Percentiles rank a stretch among this genome's conserved stretches.
These are phyloP conservation scores for Cutaneotrichosporon spelunceum DNA, from an alignment of 1,284 basidiomycete species.

Conservation along the genomic window DNA sequence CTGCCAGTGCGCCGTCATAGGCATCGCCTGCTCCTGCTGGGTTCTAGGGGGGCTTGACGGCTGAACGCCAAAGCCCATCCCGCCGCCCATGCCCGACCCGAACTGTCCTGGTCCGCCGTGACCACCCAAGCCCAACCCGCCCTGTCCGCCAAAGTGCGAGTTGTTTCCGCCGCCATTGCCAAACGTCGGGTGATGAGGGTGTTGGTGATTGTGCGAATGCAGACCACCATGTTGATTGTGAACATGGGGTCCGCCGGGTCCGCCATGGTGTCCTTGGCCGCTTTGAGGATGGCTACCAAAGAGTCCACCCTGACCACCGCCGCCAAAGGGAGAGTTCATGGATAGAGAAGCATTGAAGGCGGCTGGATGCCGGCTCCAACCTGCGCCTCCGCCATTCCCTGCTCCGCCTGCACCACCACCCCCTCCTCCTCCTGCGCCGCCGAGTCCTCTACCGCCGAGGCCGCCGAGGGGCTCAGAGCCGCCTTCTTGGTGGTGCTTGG, in stretches of 20 bases:
- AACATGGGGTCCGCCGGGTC: slow-evolving; percentile 18
- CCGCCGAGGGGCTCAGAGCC: slow-evolving; percentile 25
- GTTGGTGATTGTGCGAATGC: slow-evolving; percentile 26
- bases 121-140: slow-evolving; percentile 22
- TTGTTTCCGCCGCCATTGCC: slow-evolving; percentile 28
- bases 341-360: slow-evolving; percentile 25
- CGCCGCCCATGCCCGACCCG: slow-evolving; percentile 30
- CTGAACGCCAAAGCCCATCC: slow-evolving; percentile 26
- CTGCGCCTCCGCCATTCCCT: slow-evolving; percentile 21
- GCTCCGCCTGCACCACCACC: slow-evolving; percentile 19
- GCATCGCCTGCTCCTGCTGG: slow-evolving; percentile 34
- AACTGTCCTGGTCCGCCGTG: slow-evolving; percentile 25
- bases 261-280: slow-evolving; percentile 18
- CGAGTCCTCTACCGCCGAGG: slow-evolving; percentile 23
- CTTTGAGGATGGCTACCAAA: slow-evolving; percentile 22
- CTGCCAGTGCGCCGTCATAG: slow-evolving; percentile 49
- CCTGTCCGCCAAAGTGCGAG: slow-evolving; percentile 32
- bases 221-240: slow-evolving; percentile 21
- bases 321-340: slow-evolving; percentile 22
- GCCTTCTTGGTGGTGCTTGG: slow-evolving; percentile 40
- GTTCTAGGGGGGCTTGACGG: slow-evolving; percentile 42
- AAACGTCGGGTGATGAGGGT: slow-evolving; percentile 34
- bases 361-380: slow-evolving; percentile 28
- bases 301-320: slow-evolving; percentile 21
- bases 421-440: slow-evolving; percentile 6